A percentile compares a stretch with the other conserved stretches of the same genome.
Conservation (phyloP, 2,329 filamentous ascomycete genomes). For the Albifimbria verrucaria region DNA sequence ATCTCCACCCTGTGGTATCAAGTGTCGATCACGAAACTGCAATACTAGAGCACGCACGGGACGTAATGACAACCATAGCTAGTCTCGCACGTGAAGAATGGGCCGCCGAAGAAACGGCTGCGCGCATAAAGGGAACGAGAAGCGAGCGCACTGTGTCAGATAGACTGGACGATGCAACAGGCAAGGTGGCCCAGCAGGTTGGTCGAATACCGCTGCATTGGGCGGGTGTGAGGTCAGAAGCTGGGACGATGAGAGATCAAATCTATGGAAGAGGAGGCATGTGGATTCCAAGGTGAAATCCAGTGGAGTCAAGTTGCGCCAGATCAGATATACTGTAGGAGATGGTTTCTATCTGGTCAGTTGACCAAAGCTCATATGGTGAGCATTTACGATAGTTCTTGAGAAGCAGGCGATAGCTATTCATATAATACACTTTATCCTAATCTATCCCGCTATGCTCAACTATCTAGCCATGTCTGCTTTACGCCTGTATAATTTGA, state of each 20-base stretch:
- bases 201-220: constrained; percentile 58
- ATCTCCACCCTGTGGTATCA: constrained; percentile 37
- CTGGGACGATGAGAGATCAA: constrained; percentile 44
- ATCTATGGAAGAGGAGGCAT: constrained; percentile 46
- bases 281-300: constrained; percentile 36
- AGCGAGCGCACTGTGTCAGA: constrained; percentile 41
- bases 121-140: constrained; percentile 33
- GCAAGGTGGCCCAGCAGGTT: constrained; percentile 49
- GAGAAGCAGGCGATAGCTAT: no score
- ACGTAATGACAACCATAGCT: constrained; percentile 40
- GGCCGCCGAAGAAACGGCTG: constrained; percentile 36
- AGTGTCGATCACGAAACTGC: constrained; percentile 18
- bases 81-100: constrained; percentile 45
- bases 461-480: no score
- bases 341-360: constrained; percentile 23
- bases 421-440: no score
- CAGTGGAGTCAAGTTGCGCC: no score
- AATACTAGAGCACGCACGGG: constrained; percentile 29
- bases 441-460: no score
- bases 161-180: constrained; percentile 44
- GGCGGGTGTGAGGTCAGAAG: constrained; percentile 53
- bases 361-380: constrained; percentile 31
- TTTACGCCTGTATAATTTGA: no score
- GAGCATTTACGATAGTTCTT: not conserved
- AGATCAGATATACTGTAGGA: no score